Percentiles rank a stretch among this genome's conserved stretches.
Conservation (phyloP, 257 asterid genomes). For the Rhazya stricta region DNA sequence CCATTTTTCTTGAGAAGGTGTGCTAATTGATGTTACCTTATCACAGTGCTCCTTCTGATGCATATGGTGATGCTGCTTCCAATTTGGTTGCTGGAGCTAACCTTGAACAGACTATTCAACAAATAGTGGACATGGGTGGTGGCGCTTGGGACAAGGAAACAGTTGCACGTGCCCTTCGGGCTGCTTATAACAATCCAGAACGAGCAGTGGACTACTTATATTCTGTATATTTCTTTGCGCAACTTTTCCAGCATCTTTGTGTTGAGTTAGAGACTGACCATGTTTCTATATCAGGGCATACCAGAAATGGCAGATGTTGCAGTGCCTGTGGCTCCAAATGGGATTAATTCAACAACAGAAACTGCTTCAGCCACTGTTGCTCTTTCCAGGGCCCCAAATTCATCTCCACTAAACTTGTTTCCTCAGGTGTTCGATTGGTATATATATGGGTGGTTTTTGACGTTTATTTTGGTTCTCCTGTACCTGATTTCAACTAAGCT, state of each 20-base stretch:
- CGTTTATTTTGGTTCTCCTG: slow-evolving; percentile 8
- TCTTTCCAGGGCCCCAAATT: slow-evolving; percentile 67
- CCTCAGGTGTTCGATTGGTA: slow-evolving; percentile 59
- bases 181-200: slow-evolving; percentile 74
- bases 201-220: slow-evolving; percentile 54
- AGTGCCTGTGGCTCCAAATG: slow-evolving; percentile 48
- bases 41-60: slow-evolving; percentile 41
- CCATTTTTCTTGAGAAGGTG: slow-evolving; percentile 13
- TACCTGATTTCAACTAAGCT: slow-evolving; percentile 14
- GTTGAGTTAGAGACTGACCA: slow-evolving; percentile 6
- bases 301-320: slow-evolving; percentile 67
- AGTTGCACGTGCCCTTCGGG: slow-evolving; percentile 71
- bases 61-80: slow-evolving; percentile 46
- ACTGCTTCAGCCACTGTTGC: slow-evolving; percentile 33
- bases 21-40: slow-evolving; percentile 18
- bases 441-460: slow-evolving; percentile 9
- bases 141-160: slow-evolving; percentile 82
- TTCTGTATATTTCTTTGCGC: slow-evolving; percentile 43
- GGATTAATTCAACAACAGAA: slow-evolving; percentile 32
- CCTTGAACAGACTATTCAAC: slow-evolving; percentile 65
- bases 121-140: slow-evolving; percentile 82
- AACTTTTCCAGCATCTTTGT: slow-evolving; percentile 8
- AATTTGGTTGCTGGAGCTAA: slow-evolving; percentile 44
- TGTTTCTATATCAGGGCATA: slow-evolving; percentile 50
- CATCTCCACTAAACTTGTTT: slow-evolving; percentile 82